Base-by-base conservation (phyloP, 805 yeast species). In the Debaryomyces maramus region DNA sequence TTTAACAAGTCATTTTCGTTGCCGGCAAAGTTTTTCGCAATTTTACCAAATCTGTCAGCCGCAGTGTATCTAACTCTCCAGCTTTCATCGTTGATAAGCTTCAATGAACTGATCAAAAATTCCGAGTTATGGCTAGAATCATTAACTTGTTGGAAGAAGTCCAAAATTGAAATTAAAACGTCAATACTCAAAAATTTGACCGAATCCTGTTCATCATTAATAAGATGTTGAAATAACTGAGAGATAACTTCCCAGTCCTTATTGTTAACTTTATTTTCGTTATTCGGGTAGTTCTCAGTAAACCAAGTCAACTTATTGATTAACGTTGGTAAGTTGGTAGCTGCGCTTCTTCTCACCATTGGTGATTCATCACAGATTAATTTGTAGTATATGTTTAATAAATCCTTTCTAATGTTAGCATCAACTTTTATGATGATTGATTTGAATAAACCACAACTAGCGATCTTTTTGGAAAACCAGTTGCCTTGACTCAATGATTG, bases 41-140 rank as follows among this genome's bases (percentile, higher is more conserved):
- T 76, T 46, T 73, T 70, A 51, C 83, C 87, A 57, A 89, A 90
- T 53, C 89, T 77, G 60, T 91, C 97, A n/a, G 97, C 96, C 23
- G 96, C 95, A 83, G 93, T 89, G 66, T 91, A 93, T 56, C 99
- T 83, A 41, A 93, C 98, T 64, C 99, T 82, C 99, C 99, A 93
- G 56, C 95, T 85, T 64, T 87, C 88, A 67, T 93, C 99, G 48
- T 75, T 78, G 43, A 88, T 83, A 50, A 93, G 73, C 48, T 80
- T 79, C 48, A 84, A 73, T 2, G 95, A 75, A 47, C 83, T 77
- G 37, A 73, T 70, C 45, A 85, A 72, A 42, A 85, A 70, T 49
- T 83, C 85, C 34, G 77, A 72, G 50, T 80, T 75, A 60, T 82
- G 86, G 14, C 81, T 65, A 15, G 55, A 60, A 50, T 83, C 88